Conservation (phyloP, 108 stramenopile species). For the Nitzschia sp. region DNA sequence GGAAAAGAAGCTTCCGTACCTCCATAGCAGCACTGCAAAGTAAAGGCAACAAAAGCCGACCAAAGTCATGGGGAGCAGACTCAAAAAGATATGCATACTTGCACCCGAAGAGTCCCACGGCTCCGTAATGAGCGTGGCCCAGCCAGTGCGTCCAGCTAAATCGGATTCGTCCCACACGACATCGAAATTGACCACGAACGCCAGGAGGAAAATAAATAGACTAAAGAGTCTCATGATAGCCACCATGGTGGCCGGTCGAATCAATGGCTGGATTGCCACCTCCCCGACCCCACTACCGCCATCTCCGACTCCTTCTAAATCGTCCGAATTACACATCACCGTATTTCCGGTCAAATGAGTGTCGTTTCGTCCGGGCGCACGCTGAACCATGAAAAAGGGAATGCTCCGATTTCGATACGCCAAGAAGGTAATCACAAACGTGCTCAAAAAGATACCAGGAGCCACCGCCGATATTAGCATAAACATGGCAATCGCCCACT, state of each 20-base stretch:
- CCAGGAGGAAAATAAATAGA: slow-evolving; percentile 13
- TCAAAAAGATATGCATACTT: slow-evolving; percentile 1
- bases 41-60: slow-evolving; percentile 23
- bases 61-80: slow-evolving; percentile 26
- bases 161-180: slow-evolving; percentile 16
- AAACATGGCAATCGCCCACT: slow-evolving; percentile 33
- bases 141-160: slow-evolving; percentile 33
- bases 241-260: slow-evolving; percentile 37
- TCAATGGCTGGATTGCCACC: slow-evolving; percentile 13
- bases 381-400: slow-evolving; percentile 35
- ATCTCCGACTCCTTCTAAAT: slow-evolving; percentile 23
- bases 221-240: slow-evolving; percentile 26
- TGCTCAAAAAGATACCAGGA: slow-evolving; percentile 30
- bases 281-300: not conserved
- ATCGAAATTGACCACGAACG: slow-evolving; percentile 33
- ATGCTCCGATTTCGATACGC: slow-evolving; percentile 34
- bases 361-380: slow-evolving; percentile 20
- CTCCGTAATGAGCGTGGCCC: slow-evolving; percentile 22
- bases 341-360: not conserved
- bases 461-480: slow-evolving; percentile 29
- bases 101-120: not conserved
- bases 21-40: slow-evolving; percentile 31
- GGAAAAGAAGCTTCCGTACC: slow-evolving; percentile 36
- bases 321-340: not conserved
- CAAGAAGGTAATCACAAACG: slow-evolving; percentile 37